These are phyloP conservation scores for Pseudogymnoascus sp. DNA, from an alignment of 2,329 filamentous ascomycete genomes.

Conservation along the genomic window DNA sequence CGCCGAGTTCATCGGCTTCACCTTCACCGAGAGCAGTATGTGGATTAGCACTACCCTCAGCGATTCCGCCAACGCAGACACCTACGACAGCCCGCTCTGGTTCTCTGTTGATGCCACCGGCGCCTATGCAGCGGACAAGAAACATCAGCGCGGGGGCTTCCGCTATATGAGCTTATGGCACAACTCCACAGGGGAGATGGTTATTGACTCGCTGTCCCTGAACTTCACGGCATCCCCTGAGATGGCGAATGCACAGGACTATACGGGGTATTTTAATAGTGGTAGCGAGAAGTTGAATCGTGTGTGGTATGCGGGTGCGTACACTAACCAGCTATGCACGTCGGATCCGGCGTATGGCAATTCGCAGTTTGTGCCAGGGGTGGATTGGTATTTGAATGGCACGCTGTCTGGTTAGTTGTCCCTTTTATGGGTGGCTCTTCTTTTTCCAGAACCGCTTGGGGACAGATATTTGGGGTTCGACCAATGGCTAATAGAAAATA, in stretches of 20 bases:
- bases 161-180: slow-evolving; percentile 38
- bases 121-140: slow-evolving; percentile 32
- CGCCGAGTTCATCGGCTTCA: slow-evolving; percentile 30
- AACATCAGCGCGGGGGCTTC: slow-evolving; percentile 38
- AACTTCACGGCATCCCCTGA: slow-evolving; percentile 33
- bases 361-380: slow-evolving; percentile 11
- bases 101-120: slow-evolving; percentile 33
- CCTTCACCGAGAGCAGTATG: slow-evolving; percentile 33
- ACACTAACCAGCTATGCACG: slow-evolving; percentile 25
- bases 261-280: slow-evolving; percentile 23
- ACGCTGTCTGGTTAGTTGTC: background rate
- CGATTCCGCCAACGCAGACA: slow-evolving; percentile 39
- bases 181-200: slow-evolving; percentile 34
- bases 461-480: background rate
- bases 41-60: slow-evolving; percentile 40
- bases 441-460: background rate
- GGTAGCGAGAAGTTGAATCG: slow-evolving; percentile 29
- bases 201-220: slow-evolving; percentile 30
- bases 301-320: slow-evolving; percentile 32
- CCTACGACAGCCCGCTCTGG: slow-evolving; percentile 41
- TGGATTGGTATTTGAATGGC: background rate
- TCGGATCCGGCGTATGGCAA: slow-evolving; percentile 20
- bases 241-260: slow-evolving; percentile 4
- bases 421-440: background rate
- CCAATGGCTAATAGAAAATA: background rate